Base-by-base conservation (phyloP, 2,329 filamentous ascomycete genomes). In the Westerdykella ornata region DNA sequence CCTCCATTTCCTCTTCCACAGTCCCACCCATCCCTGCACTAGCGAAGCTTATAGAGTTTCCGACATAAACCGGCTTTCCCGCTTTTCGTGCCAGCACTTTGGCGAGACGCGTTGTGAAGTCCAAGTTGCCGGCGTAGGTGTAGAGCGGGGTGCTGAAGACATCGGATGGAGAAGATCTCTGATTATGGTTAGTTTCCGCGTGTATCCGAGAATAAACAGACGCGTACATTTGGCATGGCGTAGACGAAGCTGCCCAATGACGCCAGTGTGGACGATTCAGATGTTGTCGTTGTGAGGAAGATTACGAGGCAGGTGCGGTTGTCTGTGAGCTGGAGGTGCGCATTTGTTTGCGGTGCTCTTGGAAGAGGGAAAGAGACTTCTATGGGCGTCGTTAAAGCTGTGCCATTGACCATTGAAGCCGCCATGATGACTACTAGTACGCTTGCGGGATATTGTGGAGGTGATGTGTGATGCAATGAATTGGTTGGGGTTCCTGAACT, bases 1-100 rank as follows among this genome's bases (percentile, higher is more conserved):
- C 87, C 59, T 90, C 88, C 81, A 96, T 89, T 69, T 97, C 90
- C 71, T 97, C 92, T 60, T 96, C 89, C 5, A 90, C 80, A 0
- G 81, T 85, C 15, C 88, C 84, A 8, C 88, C 88, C 56, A 88
- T 77, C 2, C 82, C 84, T 5, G 82, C 76, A 56, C 75, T 80
- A 12, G 78, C 77, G 48, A 96, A 80, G 51, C 82, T 87, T 56
- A 94, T 80, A 26, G 88, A 95, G 60, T 86, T 94, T 16, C 86
- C 86, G 14, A 97, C 86, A 63, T 96, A 97, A n/a, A 86, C 82
- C 1, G 88, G 88, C 47, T 81, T 77, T 22, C 75, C 72, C 19
- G 82, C 77, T 53, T 79, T 83, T 40, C 80, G 78, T n/a, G 85
- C 85, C 12, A 97, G 68, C 2, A 95, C 75, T 63, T 86, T 92